Evolutionary conservation across 805 yeast species (phyloP).

Genomic region (Saccharomyces eubayanus): DNA sequence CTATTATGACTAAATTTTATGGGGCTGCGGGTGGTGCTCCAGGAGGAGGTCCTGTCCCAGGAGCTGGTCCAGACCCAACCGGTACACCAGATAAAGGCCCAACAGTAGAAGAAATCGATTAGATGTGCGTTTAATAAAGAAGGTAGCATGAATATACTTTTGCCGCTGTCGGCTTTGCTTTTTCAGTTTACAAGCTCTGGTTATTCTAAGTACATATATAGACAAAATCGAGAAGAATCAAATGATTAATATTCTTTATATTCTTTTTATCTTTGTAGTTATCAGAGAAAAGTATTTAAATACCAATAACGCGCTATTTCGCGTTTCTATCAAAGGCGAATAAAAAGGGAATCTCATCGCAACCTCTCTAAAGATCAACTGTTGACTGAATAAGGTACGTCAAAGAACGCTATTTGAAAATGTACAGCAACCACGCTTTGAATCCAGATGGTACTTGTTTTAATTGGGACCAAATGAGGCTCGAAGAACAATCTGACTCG

Average conservation of each 20-base stretch:
- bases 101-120: conserved; percentile 77
- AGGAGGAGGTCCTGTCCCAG: conserved; percentile 38
- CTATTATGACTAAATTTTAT: conserved; percentile 95
- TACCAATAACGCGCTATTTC: not conserved
- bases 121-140: conserved; percentile 6
- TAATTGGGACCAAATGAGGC: not conserved
- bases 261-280: not conserved
- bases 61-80: conserved; percentile 49
- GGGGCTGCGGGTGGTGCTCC: conserved; percentile 83
- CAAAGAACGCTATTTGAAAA: not conserved
- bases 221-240: not conserved
- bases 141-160: not conserved
- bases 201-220: not conserved
- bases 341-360: not conserved
- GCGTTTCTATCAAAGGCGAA: not conserved
- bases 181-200: not conserved
- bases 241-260: not conserved
- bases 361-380: not conserved
- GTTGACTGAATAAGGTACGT: not conserved
- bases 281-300: not conserved
- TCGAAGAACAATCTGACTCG: not conserved
- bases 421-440: not conserved
- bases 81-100: conserved; percentile 53
- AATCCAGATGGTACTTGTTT: not conserved
- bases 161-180: not conserved